Base-by-base conservation (phyloP, 2,329 filamentous ascomycete species). In the Neofusicoccum umdonicola region DNA sequence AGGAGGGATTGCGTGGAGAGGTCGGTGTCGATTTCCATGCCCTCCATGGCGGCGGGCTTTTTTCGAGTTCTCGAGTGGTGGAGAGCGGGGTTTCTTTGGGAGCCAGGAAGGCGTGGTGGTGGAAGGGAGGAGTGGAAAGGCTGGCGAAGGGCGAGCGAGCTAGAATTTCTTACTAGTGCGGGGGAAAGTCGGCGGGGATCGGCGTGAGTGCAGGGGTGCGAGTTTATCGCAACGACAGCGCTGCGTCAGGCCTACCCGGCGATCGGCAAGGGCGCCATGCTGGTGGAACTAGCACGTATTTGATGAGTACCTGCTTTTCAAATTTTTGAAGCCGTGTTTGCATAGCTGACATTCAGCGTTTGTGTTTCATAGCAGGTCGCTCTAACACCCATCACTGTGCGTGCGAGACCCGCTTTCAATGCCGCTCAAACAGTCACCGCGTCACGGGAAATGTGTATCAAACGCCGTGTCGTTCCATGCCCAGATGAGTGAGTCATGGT, bases 1-100 rank as follows among this genome's bases (percentile, higher is more conserved):
- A 91, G 84, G 68, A 90, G 85, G 67, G 85, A 82, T 76, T 89
- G 86, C 17, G 76, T 78, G 63, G 73, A 74, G 0, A 81, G 78
- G 69, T 83, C 80, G 7, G 77, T 77, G 66, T 82, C 77, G 1
- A 68, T 68, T 11, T 71, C 70, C 54, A 76, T 42, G 50, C 47
- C 54, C 48, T 66, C 62, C 62, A 66, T 67, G 37, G 37, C 9
- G 2, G 15, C 37, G 11, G 17, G 52, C n/a, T 44, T 15, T 27
- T 27, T 4, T 17, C n/a, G 37, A 12, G n/a, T 37, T 42, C 13
- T 3, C 15, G 22, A 9, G 31, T 4, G 37, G 4, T 6, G 17
- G 39, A 11, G 31, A 37, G 6, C 4, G 34, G 15, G 7, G 39
- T 22, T 22, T 22, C 22, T 3, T 22, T 22, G 22, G 42, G 56